phyloP scores from a whole-genome alignment of 805 yeast species.

The Metschnikowia bowlesiae region DNA sequence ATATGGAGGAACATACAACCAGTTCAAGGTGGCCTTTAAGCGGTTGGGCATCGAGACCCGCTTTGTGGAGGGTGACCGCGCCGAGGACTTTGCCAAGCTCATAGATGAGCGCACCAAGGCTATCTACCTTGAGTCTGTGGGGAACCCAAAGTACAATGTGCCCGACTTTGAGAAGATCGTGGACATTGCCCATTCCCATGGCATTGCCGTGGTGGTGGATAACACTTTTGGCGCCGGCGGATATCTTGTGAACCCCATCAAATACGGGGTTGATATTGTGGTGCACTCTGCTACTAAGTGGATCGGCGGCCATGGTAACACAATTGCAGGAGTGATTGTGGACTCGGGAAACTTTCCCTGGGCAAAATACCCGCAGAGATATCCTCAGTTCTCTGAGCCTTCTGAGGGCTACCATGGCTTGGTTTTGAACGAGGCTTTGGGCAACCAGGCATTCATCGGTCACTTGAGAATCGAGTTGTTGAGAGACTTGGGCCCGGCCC shows the following conservation, averaged over 20 bases:
- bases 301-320: slow-evolving; percentile 97
- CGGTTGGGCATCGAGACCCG: slow-evolving; percentile 82
- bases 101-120: slow-evolving; percentile 88
- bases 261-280: slow-evolving; percentile 87
- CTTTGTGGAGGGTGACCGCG: slow-evolving; percentile 78
- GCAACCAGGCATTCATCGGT: slow-evolving; percentile 71
- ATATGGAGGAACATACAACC: slow-evolving; percentile 96
- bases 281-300: slow-evolving; percentile 95
- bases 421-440: slow-evolving; percentile 75
- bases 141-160: slow-evolving; percentile 88
- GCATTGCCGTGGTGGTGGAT: slow-evolving; percentile 88
- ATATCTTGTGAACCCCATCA: slow-evolving; percentile 74
- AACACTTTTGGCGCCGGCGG: slow-evolving; percentile 99
- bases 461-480: slow-evolving; percentile 79
- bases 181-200: slow-evolving; percentile 76
- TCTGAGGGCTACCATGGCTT: slow-evolving; percentile 93
- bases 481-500: slow-evolving; percentile 88
- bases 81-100: slow-evolving; percentile 64
- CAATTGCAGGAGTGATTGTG: slow-evolving; percentile 86
- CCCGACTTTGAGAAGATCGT: slow-evolving; percentile 83
- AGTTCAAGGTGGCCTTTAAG: slow-evolving; percentile 88
- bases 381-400: slow-evolving; percentile 88
- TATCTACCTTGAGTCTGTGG: slow-evolving; percentile 82
- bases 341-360: slow-evolving; percentile 94
- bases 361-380: slow-evolving; percentile 77